These are phyloP conservation scores for Phytopythium oedochilum DNA, from an alignment of 352 stramenopile species.

Conservation along the genomic window DNA sequence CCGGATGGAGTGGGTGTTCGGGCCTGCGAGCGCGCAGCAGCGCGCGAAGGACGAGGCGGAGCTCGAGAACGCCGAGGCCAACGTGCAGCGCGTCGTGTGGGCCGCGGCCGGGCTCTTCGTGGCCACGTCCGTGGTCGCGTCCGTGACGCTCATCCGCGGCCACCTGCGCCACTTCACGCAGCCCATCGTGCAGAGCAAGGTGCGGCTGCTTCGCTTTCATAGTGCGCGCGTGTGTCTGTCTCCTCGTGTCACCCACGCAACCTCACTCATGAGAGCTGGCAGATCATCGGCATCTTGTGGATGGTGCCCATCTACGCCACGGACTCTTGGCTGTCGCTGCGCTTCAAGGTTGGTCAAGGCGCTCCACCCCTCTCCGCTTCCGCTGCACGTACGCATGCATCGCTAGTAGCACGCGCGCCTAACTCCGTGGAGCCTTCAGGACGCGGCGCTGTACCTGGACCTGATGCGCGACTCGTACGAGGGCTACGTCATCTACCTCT, in stretches of 20 bases:
- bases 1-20: slow-evolving; percentile 7
- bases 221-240: too few species aligned
- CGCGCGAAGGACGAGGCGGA: slow-evolving; percentile 5
- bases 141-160: slow-evolving; percentile 86
- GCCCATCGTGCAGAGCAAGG: slow-evolving; percentile 94
- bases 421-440: slow-evolving; percentile 6
- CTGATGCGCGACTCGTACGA: slow-evolving; percentile 97
- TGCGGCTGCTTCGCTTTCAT: slow-evolving; percentile 15
- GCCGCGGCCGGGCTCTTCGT: slow-evolving; percentile 90
- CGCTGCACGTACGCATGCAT: too few species aligned
- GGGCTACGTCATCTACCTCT: slow-evolving; percentile 98
- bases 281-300: slow-evolving; percentile 97
- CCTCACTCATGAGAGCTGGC: too few species aligned
- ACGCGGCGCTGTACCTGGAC: slow-evolving; percentile 88
- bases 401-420: too few species aligned
- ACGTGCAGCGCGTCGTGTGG: slow-evolving; percentile 73
- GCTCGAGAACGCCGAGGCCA: slow-evolving; percentile 29
- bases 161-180: slow-evolving; percentile 92
- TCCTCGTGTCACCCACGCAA: too few species aligned
- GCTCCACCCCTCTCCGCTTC: too few species aligned
- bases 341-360: slow-evolving; percentile 92
- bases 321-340: slow-evolving; percentile 95
- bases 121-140: slow-evolving; percentile 82
- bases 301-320: slow-evolving; percentile 98
- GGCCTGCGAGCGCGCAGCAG: background rate